Percentiles rank a stretch among this genome's conserved stretches.
Conservation (phyloP, 148 eudicot genomes). For the Chenopodium quinoa region DNA sequence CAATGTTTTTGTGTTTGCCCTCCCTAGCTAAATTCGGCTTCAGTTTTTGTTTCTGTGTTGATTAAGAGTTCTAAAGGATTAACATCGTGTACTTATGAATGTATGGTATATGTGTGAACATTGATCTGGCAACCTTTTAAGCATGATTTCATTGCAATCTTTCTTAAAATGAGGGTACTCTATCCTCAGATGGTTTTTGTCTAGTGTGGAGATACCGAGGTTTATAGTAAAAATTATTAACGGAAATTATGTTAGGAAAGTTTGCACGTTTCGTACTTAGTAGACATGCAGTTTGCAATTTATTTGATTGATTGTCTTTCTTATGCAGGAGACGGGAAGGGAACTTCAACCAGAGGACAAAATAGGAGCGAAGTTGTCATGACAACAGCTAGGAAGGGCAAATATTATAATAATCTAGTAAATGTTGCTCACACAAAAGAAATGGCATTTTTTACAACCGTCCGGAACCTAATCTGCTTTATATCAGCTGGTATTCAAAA, state of each 20-base stretch:
- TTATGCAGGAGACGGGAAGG: constrained; percentile 10
- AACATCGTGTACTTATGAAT: neutral
- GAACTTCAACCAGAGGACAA: neutral
- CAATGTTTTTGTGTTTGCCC: neutral
- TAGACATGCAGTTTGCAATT: neutral
- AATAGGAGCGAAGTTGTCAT: constrained; percentile 17
- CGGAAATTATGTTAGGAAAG: too few species aligned
- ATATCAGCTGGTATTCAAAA: constrained; percentile 17
- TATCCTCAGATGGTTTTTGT: neutral
- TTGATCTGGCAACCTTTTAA: too few species aligned
- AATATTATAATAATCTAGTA: neutral
- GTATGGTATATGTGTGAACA: neutral
- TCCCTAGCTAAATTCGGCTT: neutral
- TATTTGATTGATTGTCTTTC: constrained; percentile 1
- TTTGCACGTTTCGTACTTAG: constrained; percentile 9
- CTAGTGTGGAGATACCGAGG: neutral
- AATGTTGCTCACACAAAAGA: constrained; percentile 37
- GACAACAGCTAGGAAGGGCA: constrained; percentile 6
- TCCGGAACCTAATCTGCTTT: constrained; percentile 26
- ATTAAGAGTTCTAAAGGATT: neutral
- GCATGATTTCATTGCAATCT: neutral
- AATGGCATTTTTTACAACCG: constrained; percentile 34
- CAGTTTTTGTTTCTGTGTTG: neutral
- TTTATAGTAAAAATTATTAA: neutral
- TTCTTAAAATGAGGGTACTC: neutral